phyloP scores from a whole-genome alignment of 164 flowering plant genomes.

The Chimonanthus praecox region DNA sequence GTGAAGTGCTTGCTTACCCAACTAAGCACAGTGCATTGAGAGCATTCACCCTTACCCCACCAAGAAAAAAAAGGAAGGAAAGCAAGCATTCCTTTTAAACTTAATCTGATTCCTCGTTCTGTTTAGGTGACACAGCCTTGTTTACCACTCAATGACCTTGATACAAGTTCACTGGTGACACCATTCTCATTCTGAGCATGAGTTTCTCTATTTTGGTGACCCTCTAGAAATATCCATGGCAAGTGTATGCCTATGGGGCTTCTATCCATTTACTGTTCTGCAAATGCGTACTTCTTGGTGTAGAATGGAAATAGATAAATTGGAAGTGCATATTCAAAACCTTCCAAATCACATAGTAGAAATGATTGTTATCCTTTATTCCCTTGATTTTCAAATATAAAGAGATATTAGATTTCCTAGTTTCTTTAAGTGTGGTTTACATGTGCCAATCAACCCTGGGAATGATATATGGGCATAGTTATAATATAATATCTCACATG shows the following conservation, averaged over 20 bases:
- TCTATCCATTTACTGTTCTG: background rate
- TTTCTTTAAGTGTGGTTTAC: background rate
- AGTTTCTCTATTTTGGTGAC: background rate
- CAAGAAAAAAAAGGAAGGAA: background rate
- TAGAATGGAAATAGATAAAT: background rate
- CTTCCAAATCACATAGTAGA: background rate
- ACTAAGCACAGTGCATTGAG: no score
- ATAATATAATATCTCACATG: background rate
- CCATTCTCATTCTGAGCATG: background rate
- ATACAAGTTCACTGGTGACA: background rate
- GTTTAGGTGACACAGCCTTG: background rate
- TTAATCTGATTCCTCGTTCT: background rate
- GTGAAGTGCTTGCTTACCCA: no score
- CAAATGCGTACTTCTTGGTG: background rate
- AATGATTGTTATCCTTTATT: background rate
- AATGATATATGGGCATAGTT: background rate
- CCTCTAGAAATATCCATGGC: background rate
- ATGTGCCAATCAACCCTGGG: background rate
- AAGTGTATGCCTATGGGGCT: background rate
- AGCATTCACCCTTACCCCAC: background rate
- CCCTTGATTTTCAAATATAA: background rate
- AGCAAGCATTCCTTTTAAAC: background rate
- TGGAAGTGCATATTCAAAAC: background rate
- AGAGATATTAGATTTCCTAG: background rate
- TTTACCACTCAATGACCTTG: background rate